Conservation (phyloP, 2,329 filamentous ascomycete genomes). For the Neophaeococcomyces aloes region DNA sequence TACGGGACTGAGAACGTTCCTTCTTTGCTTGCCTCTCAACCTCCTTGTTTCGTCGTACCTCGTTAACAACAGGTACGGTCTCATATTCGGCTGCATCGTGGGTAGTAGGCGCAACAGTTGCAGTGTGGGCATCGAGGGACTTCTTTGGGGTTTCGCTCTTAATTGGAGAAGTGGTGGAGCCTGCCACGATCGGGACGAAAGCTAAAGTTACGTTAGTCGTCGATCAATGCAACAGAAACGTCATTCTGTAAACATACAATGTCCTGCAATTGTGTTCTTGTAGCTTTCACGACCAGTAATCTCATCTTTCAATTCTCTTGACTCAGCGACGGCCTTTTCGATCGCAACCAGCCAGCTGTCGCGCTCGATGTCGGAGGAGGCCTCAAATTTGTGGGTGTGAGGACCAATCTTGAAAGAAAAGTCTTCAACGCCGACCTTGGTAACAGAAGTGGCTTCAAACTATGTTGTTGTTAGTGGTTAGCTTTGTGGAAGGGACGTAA, state of each 20-base stretch:
- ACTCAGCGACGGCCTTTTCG: conserved; percentile 72
- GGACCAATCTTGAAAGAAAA: conserved; percentile 77
- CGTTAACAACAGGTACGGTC: conserved; percentile 15
- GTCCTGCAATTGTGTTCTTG: conserved; percentile 71
- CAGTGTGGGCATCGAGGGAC: conserved; percentile 17
- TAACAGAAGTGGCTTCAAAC: conserved; percentile 60
- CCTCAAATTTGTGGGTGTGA: conserved; percentile 93
- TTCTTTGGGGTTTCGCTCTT: conserved; percentile 26
- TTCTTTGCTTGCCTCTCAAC: conserved; percentile 43
- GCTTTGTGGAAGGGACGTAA: conserved; percentile 26
- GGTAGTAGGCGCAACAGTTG: conserved; percentile 11
- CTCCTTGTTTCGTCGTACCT: conserved; percentile 17
- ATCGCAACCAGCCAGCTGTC: conserved; percentile 85
- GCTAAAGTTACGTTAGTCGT: conserved; percentile 27
- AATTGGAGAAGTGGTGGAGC: conserved; percentile 18
- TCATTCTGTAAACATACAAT: conserved; percentile 41
- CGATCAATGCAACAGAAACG: conserved; percentile 12
- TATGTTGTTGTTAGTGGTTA: conserved; percentile 25
- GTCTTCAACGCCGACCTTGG: conserved; percentile 64
- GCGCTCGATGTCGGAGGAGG: conserved; percentile 60
- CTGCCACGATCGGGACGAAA: conserved; percentile 28
- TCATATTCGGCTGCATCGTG: conserved; percentile 12
- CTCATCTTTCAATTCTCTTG: conserved; percentile 65
- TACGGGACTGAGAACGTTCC: conserved; percentile 51
- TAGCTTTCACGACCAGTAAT: conserved; percentile 74